These are phyloP conservation scores for Gymnopus androsaceus DNA, from an alignment of 1,284 basidiomycete species.

Conservation along the genomic window DNA sequence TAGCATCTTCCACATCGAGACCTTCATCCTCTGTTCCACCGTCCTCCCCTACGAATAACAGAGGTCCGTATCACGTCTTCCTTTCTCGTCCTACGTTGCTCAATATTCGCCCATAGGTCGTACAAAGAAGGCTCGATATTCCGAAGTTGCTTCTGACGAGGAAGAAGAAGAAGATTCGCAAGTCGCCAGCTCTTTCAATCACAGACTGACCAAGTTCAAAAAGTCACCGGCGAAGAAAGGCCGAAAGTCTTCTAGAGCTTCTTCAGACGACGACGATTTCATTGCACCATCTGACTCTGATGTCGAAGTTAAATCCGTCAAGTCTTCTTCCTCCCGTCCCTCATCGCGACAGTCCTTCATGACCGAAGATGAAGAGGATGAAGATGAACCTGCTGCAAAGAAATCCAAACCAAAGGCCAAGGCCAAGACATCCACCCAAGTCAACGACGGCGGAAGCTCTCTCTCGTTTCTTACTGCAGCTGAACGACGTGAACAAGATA, in stretches of 20 bases:
- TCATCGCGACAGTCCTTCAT: slow-evolving; percentile 47
- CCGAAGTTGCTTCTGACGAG: slow-evolving; percentile 34
- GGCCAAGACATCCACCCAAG: slow-evolving; percentile 17
- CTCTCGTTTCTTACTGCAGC: slow-evolving; percentile 81
- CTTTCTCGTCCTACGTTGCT: background rate
- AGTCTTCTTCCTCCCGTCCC: slow-evolving; percentile 43
- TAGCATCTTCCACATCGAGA: slow-evolving; percentile 8
- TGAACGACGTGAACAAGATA: slow-evolving; percentile 75
- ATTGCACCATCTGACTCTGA: slow-evolving; percentile 64
- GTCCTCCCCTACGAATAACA: slow-evolving; percentile 32
- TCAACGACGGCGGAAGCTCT: slow-evolving; percentile 26
- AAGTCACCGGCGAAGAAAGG: slow-evolving; percentile 55
- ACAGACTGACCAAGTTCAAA: slow-evolving; percentile 63
- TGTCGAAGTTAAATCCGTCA: slow-evolving; percentile 42
- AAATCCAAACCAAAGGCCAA: slow-evolving; percentile 39
- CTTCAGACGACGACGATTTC: slow-evolving; percentile 68
- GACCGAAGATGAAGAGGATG: slow-evolving; percentile 39
- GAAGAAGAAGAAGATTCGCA: slow-evolving; percentile 45
- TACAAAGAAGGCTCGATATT: slow-evolving; percentile 23
- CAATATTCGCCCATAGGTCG: slow-evolving; percentile 1
- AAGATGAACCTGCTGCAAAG: slow-evolving; percentile 32
- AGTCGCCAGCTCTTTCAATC: slow-evolving; percentile 49
- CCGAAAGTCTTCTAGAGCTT: slow-evolving; percentile 17
- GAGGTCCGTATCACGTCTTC: slow-evolving; percentile 19
- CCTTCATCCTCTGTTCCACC: slow-evolving; percentile 23